Conservation (phyloP, 192 early-diverging fungal genomes). For the Podila horticola region DNA sequence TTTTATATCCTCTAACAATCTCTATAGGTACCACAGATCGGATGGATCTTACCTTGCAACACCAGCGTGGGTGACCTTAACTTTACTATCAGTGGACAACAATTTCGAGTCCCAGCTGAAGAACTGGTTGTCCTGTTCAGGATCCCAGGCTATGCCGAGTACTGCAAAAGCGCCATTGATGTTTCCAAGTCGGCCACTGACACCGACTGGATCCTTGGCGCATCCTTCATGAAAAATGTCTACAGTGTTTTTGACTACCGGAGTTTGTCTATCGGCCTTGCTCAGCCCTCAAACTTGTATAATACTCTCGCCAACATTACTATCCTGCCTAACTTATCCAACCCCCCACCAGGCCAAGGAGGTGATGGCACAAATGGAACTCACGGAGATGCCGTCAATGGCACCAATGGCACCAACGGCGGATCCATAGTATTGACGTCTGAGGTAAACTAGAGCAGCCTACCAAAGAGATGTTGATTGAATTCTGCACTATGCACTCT, state of each 20-base stretch:
- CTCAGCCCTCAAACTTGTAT: slow-evolving; percentile 47
- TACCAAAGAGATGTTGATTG: not conserved
- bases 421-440: not conserved
- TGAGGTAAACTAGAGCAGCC: not conserved
- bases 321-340: slow-evolving; percentile 33
- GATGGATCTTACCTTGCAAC: slow-evolving; percentile 50
- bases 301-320: slow-evolving; percentile 38
- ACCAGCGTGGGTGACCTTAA: slow-evolving; percentile 44
- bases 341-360: slow-evolving; percentile 11
- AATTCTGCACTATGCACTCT: not conserved
- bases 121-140: slow-evolving; percentile 41
- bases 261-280: slow-evolving; percentile 23
- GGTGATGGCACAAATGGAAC: slow-evolving; percentile 18
- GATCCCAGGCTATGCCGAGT: slow-evolving; percentile 47
- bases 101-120: slow-evolving; percentile 40
- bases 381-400: not conserved
- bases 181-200: slow-evolving; percentile 17
- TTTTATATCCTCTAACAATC: not conserved
- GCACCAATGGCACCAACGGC: not conserved
- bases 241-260: slow-evolving; percentile 48
- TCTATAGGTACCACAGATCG: slow-evolving; percentile 28
- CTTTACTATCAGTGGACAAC: slow-evolving; percentile 38
- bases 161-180: slow-evolving; percentile 50
- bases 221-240: slow-evolving; percentile 47
- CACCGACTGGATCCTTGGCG: slow-evolving; percentile 36